A percentile compares a stretch with the other conserved stretches of the same genome.
phyloP scores from a whole-genome alignment of 2,329 filamentous ascomycete genomes.

The Alternaria rosae region DNA sequence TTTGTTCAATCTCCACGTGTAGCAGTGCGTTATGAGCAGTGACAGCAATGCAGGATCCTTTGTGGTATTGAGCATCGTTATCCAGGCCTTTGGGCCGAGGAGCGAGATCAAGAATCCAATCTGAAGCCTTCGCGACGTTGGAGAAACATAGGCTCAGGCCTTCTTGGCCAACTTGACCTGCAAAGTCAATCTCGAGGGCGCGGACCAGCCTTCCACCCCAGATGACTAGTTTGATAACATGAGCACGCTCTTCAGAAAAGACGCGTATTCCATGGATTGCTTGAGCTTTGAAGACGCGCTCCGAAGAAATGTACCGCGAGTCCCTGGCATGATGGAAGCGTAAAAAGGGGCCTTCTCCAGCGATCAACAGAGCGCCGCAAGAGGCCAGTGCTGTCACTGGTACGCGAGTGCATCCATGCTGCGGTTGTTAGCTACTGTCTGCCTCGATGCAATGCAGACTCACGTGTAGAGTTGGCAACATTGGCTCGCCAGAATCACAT shows the following conservation, averaged over 20 bases:
- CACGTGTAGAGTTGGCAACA: constrained; percentile 46
- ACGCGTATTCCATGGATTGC: constrained; percentile 76
- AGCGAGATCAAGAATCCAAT: constrained; percentile 50
- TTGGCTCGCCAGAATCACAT: constrained; percentile 35
- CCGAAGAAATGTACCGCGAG: constrained; percentile 34
- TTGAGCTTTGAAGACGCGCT: constrained; percentile 70
- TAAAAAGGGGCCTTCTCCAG: constrained; percentile 55
- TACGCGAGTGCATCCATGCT: constrained; percentile 51
- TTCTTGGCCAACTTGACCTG: constrained; percentile 33
- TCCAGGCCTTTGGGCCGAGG: constrained; percentile 20
- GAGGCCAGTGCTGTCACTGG: constrained; percentile 57
- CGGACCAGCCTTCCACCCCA: constrained; percentile 57
- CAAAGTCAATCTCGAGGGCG: constrained; percentile 45
- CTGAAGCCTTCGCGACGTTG: constrained; percentile 32
- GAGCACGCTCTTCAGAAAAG: constrained; percentile 26
- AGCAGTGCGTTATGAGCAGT: constrained; percentile 89
- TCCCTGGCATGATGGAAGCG: constrained; percentile 46
- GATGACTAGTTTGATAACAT: constrained; percentile 39
- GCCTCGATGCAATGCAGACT: constrained; percentile 16
- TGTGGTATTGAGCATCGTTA: constrained; percentile 10
- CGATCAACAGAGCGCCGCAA: constrained; percentile 47
- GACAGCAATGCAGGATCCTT: constrained; percentile 54
- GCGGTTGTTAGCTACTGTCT: constrained; percentile 21
- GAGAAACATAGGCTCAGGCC: constrained; percentile 26
- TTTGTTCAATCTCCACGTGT: constrained; percentile 50